Evolutionary conservation across 768 basidiomycete species (phyloP), one percentile per base, ranked within the genome.

Genomic region (Xerocomus spinulosus): DNA sequence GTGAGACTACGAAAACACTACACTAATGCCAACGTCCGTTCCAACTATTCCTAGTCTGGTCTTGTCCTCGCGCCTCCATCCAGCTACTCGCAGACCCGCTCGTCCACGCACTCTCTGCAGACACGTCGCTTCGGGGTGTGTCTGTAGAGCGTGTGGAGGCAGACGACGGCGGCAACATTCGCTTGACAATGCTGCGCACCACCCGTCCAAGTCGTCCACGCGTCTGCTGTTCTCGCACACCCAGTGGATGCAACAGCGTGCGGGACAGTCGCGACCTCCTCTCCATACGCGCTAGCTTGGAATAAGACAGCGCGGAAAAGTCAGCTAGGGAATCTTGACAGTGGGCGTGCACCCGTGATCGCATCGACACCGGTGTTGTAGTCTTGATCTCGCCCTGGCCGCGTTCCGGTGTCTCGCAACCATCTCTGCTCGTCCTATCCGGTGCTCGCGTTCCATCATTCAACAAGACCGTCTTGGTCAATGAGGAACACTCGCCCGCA

Each of bases 181-280:
- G 53, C 50, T 50, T 57, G 3, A 67, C 53, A 39, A 64, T 45
- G 7, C 50, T 48, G 12, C 58, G 63, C 37, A 64, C 50, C 5
- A 49, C 57, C 32, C 42, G 57, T 13, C 57, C 57, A 0, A 64
- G 43, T 12, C 59, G 57, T 45, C 57, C 54, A 14, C 54, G 36
- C 4, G 46, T 39, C 2, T 42, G 50, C 10, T n/a, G n/a, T n/a
- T 34, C 50, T 23, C 23, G 48, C 13, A 14, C 17, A 4, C 15
- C 35, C 24, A 14, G 41, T 12, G 50, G 23, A n/a, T 32, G 18
- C 28, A 30, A 24, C 2, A 26, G 7, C 45, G 35, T 20, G 20
- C 39, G 48, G 34, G 13, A 26, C 17, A 2, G 49, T n/a, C n/a
- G 35, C 13, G 41, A 46, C 20, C 10, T 26, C 15, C 25, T 17